Conservation (phyloP, 164 flowering plant species). For the Vitis cinerea region DNA sequence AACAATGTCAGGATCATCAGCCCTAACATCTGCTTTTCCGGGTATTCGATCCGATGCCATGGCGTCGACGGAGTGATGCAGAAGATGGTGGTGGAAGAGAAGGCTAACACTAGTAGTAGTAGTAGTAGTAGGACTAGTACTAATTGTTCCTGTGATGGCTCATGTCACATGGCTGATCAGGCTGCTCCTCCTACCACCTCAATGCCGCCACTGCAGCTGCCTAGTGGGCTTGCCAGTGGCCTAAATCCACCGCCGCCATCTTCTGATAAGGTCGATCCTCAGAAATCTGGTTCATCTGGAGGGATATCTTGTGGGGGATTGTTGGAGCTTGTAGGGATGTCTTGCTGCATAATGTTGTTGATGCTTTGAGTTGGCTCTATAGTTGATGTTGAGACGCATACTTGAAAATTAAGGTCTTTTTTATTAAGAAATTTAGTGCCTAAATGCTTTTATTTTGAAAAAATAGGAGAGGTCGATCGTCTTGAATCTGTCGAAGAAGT, state of each 20-base stretch:
- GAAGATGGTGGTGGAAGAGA: not conserved
- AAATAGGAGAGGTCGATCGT: no score
- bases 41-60: conserved; percentile 75
- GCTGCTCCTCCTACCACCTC: not conserved
- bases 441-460: no score
- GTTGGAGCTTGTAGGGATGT: not conserved
- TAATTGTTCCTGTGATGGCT: no score
- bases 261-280: not conserved
- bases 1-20: conserved; percentile 58
- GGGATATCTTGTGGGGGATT: not conserved
- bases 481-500: no score
- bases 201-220: not conserved
- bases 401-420: no score
- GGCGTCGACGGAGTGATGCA: conserved; percentile 67
- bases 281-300: not conserved
- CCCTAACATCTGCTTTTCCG: conserved; percentile 64
- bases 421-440: no score
- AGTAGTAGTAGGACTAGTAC: no score
- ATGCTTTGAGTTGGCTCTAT: no score
- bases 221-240: no score
- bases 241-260: not conserved
- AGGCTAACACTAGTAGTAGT: no score
- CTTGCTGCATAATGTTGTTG: no score
- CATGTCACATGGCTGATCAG: not conserved
- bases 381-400: no score